Conservation (phyloP, 2,329 filamentous ascomycete genomes). For the Pseudocercospora musae region DNA sequence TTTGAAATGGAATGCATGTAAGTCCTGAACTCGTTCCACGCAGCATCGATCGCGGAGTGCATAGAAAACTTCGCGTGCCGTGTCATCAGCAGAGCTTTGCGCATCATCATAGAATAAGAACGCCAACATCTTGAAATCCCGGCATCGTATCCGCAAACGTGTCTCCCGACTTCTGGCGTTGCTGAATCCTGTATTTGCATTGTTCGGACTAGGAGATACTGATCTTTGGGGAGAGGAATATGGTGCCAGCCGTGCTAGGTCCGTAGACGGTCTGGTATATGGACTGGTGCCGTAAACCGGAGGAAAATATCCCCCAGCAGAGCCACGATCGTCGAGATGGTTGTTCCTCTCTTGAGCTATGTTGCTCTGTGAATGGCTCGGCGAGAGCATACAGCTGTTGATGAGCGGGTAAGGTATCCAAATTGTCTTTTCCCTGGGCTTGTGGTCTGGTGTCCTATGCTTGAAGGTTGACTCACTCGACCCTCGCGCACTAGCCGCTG, state of each 20-base stretch:
- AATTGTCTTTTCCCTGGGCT: constrained; percentile 59
- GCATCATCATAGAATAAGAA: constrained; percentile 68
- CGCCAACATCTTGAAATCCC: constrained; percentile 90
- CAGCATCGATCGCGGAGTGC: constrained; percentile 77
- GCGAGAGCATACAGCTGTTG: constrained; percentile 71
- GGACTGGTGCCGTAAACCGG: constrained; percentile 31
- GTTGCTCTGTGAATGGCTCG: constrained; percentile 38
- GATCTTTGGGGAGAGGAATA: constrained; percentile 27
- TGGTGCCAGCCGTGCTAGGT: constrained; percentile 25
- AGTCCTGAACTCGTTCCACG: constrained; percentile 76
- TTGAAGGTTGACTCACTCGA: constrained; percentile 6
- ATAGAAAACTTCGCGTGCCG: constrained; percentile 79
- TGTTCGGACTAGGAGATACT: constrained; percentile 49
- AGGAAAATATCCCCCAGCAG: constrained; percentile 27
- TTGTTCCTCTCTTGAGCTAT: not conserved
- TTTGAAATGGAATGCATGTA: constrained; percentile 86
- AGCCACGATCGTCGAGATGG: constrained; percentile 10
- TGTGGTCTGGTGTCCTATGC: not conserved
- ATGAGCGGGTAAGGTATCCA: constrained; percentile 98
- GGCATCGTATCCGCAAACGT: constrained; percentile 80
- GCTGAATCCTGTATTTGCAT: constrained; percentile 34
- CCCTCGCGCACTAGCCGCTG: not conserved
- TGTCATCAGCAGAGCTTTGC: constrained; percentile 27
- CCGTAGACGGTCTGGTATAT: constrained; percentile 29
- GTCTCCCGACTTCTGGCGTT: constrained; percentile 57